These are phyloP conservation scores for Stagonosporopsis cucurbitacearum DNA, from an alignment of 2,329 filamentous ascomycete genomes.

Conservation along the genomic window DNA sequence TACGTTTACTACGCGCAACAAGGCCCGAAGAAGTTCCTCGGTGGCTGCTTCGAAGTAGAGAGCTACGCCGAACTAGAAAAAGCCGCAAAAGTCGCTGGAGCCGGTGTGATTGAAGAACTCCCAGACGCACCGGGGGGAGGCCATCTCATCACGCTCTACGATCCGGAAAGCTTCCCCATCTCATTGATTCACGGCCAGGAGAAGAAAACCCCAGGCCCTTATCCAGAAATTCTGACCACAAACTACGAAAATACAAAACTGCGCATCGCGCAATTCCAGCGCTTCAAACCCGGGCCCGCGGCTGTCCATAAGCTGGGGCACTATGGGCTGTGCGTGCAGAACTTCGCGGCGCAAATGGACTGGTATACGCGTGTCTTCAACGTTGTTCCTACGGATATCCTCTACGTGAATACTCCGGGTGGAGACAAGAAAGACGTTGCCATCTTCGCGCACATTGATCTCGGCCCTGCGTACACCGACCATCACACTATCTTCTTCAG, in stretches of 20 bases:
- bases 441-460: constrained; percentile 63
- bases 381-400: constrained; percentile 55
- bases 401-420: constrained; percentile 41
- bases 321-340: constrained; percentile 52
- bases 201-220: constrained; percentile 51
- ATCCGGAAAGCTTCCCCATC: constrained; percentile 64
- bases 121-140: constrained; percentile 62
- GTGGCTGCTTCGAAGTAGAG: constrained; percentile 65
- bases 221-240: constrained; percentile 57
- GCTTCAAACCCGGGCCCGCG: constrained; percentile 59
- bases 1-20: constrained; percentile 64
- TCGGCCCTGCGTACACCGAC: constrained; percentile 58
- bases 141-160: constrained; percentile 53
- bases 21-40: constrained; percentile 61
- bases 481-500: constrained; percentile 64
- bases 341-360: constrained; percentile 47
- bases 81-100: constrained; percentile 54
- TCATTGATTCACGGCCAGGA: constrained; percentile 65
- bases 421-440: constrained; percentile 48
- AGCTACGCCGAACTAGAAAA: constrained; percentile 61
- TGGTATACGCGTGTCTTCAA: constrained; percentile 59
- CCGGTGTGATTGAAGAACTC: constrained; percentile 58
- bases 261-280: constrained; percentile 57
- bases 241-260: constrained; percentile 54
- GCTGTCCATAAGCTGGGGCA: constrained; percentile 60